Evolutionary conservation across 495 filamentous ascomycete species (phyloP).

Genomic region (Astrothelium subdiscretum): DNA sequence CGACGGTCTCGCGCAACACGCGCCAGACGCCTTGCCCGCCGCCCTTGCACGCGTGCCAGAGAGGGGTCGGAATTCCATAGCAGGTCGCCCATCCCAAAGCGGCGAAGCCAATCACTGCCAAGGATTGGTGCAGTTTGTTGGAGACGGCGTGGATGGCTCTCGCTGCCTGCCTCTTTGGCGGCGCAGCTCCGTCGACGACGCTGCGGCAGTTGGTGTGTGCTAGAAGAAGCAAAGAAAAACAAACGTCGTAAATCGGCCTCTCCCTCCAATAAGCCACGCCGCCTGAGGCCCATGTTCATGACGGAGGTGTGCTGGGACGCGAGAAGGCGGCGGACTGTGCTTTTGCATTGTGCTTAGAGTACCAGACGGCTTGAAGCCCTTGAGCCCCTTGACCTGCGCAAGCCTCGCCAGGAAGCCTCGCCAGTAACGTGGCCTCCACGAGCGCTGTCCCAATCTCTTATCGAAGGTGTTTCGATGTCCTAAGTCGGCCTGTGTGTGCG

Average conservation of each 20-base stretch:
- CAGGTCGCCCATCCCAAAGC: neutral
- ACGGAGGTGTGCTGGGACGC: too few relatives aligned
- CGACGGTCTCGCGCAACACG: too few relatives aligned
- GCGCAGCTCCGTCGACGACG: neutral
- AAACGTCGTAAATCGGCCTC: neutral
- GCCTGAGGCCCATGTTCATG: neutral
- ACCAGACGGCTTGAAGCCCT: too few relatives aligned
- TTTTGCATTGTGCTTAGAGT: too few relatives aligned
- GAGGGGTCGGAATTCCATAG: conserved; percentile 2
- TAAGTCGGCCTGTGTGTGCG: neutral
- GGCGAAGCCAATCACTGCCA: neutral
- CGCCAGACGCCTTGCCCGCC: neutral
- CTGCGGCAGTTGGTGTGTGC: neutral
- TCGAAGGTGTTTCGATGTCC: neutral
- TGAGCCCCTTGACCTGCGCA: neutral
- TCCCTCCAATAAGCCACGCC: neutral
- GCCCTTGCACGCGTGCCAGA: conserved; percentile 1
- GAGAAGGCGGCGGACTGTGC: too few relatives aligned
- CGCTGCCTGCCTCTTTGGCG: neutral
- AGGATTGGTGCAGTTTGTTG: neutral
- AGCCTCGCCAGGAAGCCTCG: neutral
- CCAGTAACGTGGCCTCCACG: neutral
- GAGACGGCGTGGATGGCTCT: neutral
- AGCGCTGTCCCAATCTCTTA: neutral
- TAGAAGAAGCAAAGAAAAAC: neutral